Evolutionary conservation across 2,329 filamentous ascomycete genomes (phyloP), one percentile per base, ranked within the genome.

Genomic region (Fulvia fulva): DNA sequence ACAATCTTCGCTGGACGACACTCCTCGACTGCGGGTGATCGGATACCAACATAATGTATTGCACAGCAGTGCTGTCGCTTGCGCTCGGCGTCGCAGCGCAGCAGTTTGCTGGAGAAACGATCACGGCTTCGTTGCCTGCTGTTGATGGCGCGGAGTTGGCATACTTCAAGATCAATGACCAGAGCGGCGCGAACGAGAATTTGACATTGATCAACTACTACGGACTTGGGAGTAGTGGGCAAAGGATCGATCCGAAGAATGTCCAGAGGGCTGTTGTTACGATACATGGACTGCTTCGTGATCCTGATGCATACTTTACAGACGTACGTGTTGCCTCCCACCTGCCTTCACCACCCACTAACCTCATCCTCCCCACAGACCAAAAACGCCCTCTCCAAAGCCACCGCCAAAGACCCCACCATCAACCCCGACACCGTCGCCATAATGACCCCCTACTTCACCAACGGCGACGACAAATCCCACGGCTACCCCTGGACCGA

Each of bases 101-200:
- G 51, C 67, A 69, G 47, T 68, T 67, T 46, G 61, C 56, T 3
- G 66, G 67, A 34, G 62, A 67, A 34, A 37, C 53, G 19, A 68
- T 69, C 53, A 60, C 57, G 28, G 64, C 60, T n/a, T 51, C 46
- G 23, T 59, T 68, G 14, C 65, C 67, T 5, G 54, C 44, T 6
- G 53, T 68, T 23, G 41, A 49, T 14, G 62, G 65, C 28, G 56
- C 61, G 14, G 67, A 68, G 44, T 55, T 68, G 37, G 61, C 67
- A n/a, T 74, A 66, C 64, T 74, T 69, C 63, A 70, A 68, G 53
- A 70, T 73, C 58, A 65, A 65, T 19, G 68, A 70, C 44, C 54
- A 61, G 1, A 56, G 56, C 25, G 62, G 61, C 23, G 41, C 41
- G 11, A 68, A 67, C 57, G 56, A 61, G 28, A 64, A 68, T 53